Conservation (phyloP, 495 filamentous ascomycete species). For the Xylaria intraflava region DNA sequence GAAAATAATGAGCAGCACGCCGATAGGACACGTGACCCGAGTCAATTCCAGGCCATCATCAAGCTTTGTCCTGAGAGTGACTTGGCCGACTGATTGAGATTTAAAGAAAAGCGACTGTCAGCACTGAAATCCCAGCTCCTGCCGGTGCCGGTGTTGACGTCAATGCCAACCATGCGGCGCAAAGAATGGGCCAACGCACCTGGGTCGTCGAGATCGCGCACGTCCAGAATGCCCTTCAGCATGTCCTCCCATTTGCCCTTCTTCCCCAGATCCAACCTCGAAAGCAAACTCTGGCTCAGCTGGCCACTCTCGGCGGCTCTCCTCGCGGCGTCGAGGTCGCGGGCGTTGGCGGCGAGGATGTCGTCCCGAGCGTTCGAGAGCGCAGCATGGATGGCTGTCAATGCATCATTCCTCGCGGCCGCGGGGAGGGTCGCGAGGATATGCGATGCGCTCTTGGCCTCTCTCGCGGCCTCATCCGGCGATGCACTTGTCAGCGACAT, state of each 20-base stretch:
- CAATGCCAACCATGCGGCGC: not conserved
- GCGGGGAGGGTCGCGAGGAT: slow-evolving; percentile 59
- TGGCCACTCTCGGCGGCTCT: slow-evolving; percentile 65
- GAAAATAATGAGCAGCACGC: slow-evolving; percentile 94
- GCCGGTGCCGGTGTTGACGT: too few relatives aligned
- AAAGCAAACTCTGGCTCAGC: slow-evolving; percentile 80
- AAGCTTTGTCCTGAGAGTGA: slow-evolving; percentile 75
- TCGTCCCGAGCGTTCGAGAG: slow-evolving; percentile 58
- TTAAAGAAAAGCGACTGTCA: slow-evolving; percentile 4
- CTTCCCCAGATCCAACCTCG: slow-evolving; percentile 77
- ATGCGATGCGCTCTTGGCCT: slow-evolving; percentile 65
- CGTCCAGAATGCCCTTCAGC: slow-evolving; percentile 90
- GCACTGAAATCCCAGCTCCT: not conserved
- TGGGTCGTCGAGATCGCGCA: slow-evolving; percentile 80
- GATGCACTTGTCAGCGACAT: slow-evolving; percentile 76
- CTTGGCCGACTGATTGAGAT: slow-evolving; percentile 62
- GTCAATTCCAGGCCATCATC: slow-evolving; percentile 82
- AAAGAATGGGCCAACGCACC: slow-evolving; percentile 47
- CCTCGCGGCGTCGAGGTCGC: slow-evolving; percentile 67
- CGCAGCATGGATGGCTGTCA: slow-evolving; percentile 72
- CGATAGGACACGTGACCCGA: slow-evolving; percentile 86
- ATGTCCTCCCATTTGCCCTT: slow-evolving; percentile 95
- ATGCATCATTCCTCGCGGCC: slow-evolving; percentile 68
- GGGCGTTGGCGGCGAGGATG: slow-evolving; percentile 80
- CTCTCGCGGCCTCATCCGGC: slow-evolving; percentile 57